Conservation (phyloP, 2,329 filamentous ascomycete species). For the Rhynchosporium graminicola region DNA sequence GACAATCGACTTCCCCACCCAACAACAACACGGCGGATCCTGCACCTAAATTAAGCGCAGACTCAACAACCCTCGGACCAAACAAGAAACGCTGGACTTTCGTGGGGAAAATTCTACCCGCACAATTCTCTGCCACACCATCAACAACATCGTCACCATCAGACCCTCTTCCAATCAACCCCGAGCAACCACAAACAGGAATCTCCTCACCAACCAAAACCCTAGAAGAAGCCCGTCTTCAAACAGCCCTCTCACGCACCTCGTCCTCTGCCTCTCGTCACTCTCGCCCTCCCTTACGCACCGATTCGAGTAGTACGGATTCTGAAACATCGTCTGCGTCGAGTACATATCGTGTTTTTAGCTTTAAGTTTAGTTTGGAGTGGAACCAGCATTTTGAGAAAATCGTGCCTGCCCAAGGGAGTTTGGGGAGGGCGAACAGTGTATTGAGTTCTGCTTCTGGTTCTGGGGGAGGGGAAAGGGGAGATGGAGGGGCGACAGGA, state of each 20-base stretch:
- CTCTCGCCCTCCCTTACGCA: conserved; percentile 42
- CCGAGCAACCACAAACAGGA: conserved; percentile 15
- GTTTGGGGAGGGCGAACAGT: no score
- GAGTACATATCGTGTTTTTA: conserved; percentile 49
- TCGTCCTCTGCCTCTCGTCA: no score
- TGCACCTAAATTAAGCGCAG: conserved; percentile 25
- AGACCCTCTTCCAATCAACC: conserved; percentile 10
- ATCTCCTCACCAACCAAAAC: conserved; percentile 45
- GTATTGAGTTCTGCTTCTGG: no score
- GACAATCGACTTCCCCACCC: conserved; percentile 31
- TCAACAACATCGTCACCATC: neutral
- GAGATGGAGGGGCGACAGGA: conserved; percentile 10
- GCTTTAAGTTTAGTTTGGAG: conserved; percentile 75
- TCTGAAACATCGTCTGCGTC: conserved; percentile 55
- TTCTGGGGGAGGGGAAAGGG: no score
- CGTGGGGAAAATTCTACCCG: conserved; percentile 62
- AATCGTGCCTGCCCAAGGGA: conserved; percentile 1
- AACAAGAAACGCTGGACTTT: conserved; percentile 63
- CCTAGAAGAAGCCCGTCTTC: conserved; percentile 52
- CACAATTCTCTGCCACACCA: conserved; percentile 39
- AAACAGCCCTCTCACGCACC: conserved; percentile 49
- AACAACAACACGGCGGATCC: conserved; percentile 17
- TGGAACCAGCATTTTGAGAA: conserved; percentile 55
- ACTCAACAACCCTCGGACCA: conserved; percentile 27
- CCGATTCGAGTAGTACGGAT: conserved; percentile 56